Evolutionary conservation across 345 rosid genomes (phyloP).

Genomic region (Aquilaria malaccensis): DNA sequence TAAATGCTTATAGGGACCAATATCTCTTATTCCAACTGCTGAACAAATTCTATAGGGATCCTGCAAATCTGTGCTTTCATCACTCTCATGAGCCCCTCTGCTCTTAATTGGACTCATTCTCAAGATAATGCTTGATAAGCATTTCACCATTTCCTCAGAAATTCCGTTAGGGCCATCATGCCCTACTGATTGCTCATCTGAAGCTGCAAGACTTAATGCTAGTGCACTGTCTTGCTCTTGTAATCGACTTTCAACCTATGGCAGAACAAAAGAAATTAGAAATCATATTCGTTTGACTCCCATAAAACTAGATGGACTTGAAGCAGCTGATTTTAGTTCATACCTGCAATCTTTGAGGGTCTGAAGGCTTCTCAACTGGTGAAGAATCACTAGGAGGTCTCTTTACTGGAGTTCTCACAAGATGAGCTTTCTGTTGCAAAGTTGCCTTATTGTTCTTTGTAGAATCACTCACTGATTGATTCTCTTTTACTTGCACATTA

Average conservation of each 20-base stretch:
- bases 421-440: slow-evolving; percentile 19
- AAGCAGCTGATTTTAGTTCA: background rate
- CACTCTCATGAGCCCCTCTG: slow-evolving; percentile 21
- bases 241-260: slow-evolving; percentile 32
- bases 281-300: slow-evolving; percentile 8
- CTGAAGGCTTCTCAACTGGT: slow-evolving; percentile 33
- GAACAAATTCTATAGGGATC: slow-evolving; percentile 58
- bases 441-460: slow-evolving; percentile 24
- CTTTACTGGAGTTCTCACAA: slow-evolving; percentile 26
- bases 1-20: slow-evolving; percentile 59
- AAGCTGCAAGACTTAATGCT: slow-evolving; percentile 17
- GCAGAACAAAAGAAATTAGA: slow-evolving; percentile 7
- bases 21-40: slow-evolving; percentile 44
- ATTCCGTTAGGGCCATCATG: slow-evolving; percentile 46
- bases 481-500: slow-evolving; percentile 35
- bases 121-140: slow-evolving; percentile 48
- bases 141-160: slow-evolving; percentile 65
- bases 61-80: slow-evolving; percentile 18
- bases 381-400: slow-evolving; percentile 25
- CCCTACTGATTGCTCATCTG: slow-evolving; percentile 19
- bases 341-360: slow-evolving; percentile 39
- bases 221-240: slow-evolving; percentile 33
- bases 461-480: slow-evolving; percentile 25
- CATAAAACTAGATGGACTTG: background rate
- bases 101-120: slow-evolving; percentile 51